A percentile compares a stretch with the other conserved stretches of the same genome.
Evolutionary conservation across 352 stramenopile species (phyloP).

Genomic region (Pythium biforme): DNA sequence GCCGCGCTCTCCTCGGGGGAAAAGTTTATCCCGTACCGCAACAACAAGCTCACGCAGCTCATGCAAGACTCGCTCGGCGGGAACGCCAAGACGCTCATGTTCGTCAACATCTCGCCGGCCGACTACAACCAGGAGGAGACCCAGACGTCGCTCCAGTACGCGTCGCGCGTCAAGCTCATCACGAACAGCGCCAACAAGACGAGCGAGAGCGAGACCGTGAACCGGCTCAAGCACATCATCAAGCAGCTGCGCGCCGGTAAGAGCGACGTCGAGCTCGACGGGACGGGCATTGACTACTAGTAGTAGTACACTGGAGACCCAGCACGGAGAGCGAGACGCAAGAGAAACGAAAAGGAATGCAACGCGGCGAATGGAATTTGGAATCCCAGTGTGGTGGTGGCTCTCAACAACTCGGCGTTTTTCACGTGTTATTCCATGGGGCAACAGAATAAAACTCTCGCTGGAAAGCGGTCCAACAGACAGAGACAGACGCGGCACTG

Average conservation of each 20-base stretch:
- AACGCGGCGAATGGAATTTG: conserved; percentile 17
- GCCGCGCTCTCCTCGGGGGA: conserved; percentile 86
- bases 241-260: conserved; percentile 67
- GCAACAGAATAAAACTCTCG: conserved; percentile 23
- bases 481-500: conserved; percentile 6
- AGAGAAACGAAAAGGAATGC: conserved; percentile 4
- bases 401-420: conserved; percentile 89
- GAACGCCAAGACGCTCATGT: conserved; percentile 94
- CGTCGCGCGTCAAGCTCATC: conserved; percentile 86
- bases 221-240: conserved; percentile 82
- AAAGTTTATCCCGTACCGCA: conserved; percentile 94
- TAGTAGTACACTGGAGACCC: conserved; percentile 10
- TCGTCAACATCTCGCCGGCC: conserved; percentile 87
- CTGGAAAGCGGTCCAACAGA: conserved; percentile 3
- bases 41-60: conserved; percentile 93
- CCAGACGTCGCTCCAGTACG: conserved; percentile 79
- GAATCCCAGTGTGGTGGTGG: conserved; percentile 25
- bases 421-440: conserved; percentile 35
- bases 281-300: conserved; percentile 42
- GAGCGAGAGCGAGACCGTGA: conserved; percentile 80
- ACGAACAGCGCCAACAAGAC: conserved; percentile 89
- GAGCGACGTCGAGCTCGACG: conserved; percentile 69
- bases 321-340: background rate
- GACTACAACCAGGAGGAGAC: conserved; percentile 91
- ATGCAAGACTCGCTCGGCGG: conserved; percentile 93